Percentiles rank a stretch among this genome's conserved stretches.
Evolutionary conservation across 441 rosid genomes (phyloP).

Genomic region (Pelargonium citronellum): DNA sequence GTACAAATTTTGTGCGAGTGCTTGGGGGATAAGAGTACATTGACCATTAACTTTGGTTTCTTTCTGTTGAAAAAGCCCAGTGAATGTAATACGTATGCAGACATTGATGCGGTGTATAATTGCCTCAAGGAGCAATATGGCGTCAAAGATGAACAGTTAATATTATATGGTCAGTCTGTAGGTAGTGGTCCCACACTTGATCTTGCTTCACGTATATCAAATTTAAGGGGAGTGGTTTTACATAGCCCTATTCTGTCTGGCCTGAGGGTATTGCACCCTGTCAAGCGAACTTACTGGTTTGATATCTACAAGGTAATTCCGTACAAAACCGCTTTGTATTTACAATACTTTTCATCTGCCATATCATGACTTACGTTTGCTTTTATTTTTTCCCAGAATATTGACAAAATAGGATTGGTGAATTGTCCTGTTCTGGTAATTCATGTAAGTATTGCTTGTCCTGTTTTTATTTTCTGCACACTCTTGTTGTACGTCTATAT

Average conservation of each 20-base stretch:
- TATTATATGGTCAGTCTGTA: conserved; percentile 66
- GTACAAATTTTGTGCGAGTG: neutral
- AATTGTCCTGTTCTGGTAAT: conserved; percentile 70
- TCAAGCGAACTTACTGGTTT: conserved; percentile 63
- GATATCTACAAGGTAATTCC: conserved; percentile 60
- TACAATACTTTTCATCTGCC: conserved; percentile 16
- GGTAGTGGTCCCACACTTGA: conserved; percentile 74
- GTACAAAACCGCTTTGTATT: neutral
- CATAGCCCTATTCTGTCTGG: conserved; percentile 70
- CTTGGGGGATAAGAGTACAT: neutral
- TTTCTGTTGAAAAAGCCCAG: conserved; percentile 47
- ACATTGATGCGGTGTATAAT: conserved; percentile 53
- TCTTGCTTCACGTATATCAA: conserved; percentile 53
- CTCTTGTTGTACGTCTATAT: conserved; percentile 1
- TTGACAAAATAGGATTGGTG: conserved; percentile 75
- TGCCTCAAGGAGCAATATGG: conserved; percentile 59
- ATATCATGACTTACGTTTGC: conserved; percentile 9
- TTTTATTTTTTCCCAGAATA: conserved; percentile 46
- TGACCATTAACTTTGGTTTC: neutral
- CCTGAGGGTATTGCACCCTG: conserved; percentile 62
- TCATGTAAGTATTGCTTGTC: conserved; percentile 54
- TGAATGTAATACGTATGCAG: conserved; percentile 61
- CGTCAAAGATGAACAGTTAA: conserved; percentile 50
- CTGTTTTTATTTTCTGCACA: neutral
- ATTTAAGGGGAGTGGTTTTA: conserved; percentile 51